Percentiles rank a stretch among this genome's conserved stretches.
Evolutionary conservation across 768 basidiomycete genomes (phyloP).

Genomic region (Erythrobasidium yunnanense): DNA sequence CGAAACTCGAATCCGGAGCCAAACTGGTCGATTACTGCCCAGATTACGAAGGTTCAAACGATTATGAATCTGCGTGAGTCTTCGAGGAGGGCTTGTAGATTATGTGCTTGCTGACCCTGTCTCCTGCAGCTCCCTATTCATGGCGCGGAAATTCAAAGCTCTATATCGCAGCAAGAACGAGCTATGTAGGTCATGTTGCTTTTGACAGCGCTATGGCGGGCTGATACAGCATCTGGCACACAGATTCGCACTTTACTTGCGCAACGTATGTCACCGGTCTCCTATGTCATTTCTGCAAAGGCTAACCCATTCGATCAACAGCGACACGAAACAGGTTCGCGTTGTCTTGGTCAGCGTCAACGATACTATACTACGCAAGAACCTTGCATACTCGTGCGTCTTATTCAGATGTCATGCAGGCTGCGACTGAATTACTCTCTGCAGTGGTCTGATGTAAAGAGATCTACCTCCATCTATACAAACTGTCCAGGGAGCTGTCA

Average conservation of each 20-base stretch:
- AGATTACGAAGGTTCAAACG: constrained; percentile 12
- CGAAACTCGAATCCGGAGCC: neutral
- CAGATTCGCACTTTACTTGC: constrained; percentile 19
- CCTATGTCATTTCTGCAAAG: too few relatives aligned
- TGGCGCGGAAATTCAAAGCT: constrained; percentile 6
- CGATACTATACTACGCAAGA: constrained; percentile 21
- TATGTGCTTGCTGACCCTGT: neutral
- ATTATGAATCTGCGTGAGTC: constrained; percentile 16
- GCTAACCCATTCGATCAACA: neutral
- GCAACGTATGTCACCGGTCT: constrained; percentile 8
- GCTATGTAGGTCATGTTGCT: neutral
- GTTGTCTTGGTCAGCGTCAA: constrained; percentile 19
- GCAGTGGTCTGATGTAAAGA: neutral
- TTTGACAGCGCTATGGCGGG: neutral
- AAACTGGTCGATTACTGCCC: constrained; percentile 12
- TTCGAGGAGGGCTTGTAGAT: neutral
- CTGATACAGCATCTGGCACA: neutral
- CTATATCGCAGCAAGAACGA: constrained; percentile 2
- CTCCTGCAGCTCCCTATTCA: constrained; percentile 1
- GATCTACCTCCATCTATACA: too few relatives aligned
- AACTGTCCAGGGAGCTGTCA: too few relatives aligned
- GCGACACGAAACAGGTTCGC: constrained; percentile 1
- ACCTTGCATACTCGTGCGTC: constrained; percentile 9
- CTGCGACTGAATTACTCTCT: neutral
- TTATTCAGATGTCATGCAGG: too few relatives aligned